Conservation (phyloP, 1,284 basidiomycete species). For the Trichosporon sp. region DNA sequence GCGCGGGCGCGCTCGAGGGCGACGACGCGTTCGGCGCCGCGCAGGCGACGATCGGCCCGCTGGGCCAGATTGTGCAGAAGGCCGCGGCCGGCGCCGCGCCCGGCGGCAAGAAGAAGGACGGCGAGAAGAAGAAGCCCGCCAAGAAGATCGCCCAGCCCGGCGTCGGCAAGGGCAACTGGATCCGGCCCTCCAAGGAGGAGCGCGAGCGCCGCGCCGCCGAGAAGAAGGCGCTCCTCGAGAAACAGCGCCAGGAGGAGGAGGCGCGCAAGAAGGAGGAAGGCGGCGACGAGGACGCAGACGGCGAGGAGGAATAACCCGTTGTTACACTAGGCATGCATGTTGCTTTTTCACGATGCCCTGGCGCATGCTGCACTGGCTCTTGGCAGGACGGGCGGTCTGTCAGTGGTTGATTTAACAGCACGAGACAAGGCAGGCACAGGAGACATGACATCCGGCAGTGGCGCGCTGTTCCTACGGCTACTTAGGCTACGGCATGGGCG, state of each 20-base stretch:
- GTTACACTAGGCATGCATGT: slow-evolving; percentile 6
- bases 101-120: slow-evolving; percentile 19
- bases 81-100: slow-evolving; percentile 11
- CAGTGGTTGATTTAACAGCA: not conserved
- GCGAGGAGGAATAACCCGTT: slow-evolving; percentile 27
- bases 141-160: slow-evolving; percentile 39
- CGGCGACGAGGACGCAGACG: slow-evolving; percentile 31
- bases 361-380: not conserved
- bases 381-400: too few species aligned
- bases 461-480: too few species aligned
- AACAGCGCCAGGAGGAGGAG: slow-evolving; percentile 13
- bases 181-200: slow-evolving; percentile 46
- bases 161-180: slow-evolving; percentile 48
- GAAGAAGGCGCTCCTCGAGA: slow-evolving; percentile 30
- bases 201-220: slow-evolving; percentile 30
- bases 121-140: slow-evolving; percentile 31
- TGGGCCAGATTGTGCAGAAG: slow-evolving; percentile 45
- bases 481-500: not conserved
- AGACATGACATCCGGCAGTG: too few species aligned
- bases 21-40: slow-evolving; percentile 40
- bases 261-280: slow-evolving; percentile 14
- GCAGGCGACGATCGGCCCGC: slow-evolving; percentile 38
- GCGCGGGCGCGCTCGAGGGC: slow-evolving; percentile 27
- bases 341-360: not conserved
- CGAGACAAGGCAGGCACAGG: too few species aligned